A percentile compares a stretch with the other conserved stretches of the same genome.
Evolutionary conservation across 2,329 filamentous ascomycete genomes (phyloP).

Genomic region (Talaromyces sp.): DNA sequence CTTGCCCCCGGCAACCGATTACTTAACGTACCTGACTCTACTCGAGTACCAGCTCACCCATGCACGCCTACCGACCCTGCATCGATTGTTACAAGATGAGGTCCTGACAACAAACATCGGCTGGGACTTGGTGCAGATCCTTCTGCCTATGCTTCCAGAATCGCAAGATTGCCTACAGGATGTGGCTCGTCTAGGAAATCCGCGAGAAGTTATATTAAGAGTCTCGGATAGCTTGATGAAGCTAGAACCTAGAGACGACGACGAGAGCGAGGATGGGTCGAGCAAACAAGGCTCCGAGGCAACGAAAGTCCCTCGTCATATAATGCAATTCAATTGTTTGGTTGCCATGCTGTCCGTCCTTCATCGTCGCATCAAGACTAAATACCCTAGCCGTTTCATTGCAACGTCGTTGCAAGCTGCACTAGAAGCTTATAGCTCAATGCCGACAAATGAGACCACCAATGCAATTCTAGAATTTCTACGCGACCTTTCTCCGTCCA

Average conservation of each 20-base stretch:
- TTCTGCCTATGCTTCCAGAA: slow-evolving; percentile 59
- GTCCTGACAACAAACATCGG: slow-evolving; percentile 63
- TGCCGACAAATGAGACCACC: slow-evolving; percentile 58
- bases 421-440: slow-evolving; percentile 58
- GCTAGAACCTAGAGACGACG: slow-evolving; percentile 50
- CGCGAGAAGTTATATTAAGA: slow-evolving; percentile 63
- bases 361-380: slow-evolving; percentile 62
- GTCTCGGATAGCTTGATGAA: slow-evolving; percentile 61
- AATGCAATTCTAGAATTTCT: slow-evolving; percentile 58
- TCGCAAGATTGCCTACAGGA: slow-evolving; percentile 61
- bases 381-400: slow-evolving; percentile 63
- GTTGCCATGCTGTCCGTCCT: slow-evolving; percentile 56
- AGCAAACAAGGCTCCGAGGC: slow-evolving; percentile 22
- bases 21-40: slow-evolving; percentile 65
- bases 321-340: slow-evolving; percentile 44
- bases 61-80: slow-evolving; percentile 58
- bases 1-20: slow-evolving; percentile 61
- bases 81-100: slow-evolving; percentile 60
- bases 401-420: slow-evolving; percentile 63
- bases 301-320: slow-evolving; percentile 28
- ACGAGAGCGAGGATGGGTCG: slow-evolving; percentile 39
- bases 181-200: slow-evolving; percentile 62
- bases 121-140: slow-evolving; percentile 64
- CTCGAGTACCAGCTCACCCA: slow-evolving; percentile 63
- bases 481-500: slow-evolving; percentile 57